phyloP scores from a whole-genome alignment of 805 yeast species.

The Pichia paraexigua region DNA sequence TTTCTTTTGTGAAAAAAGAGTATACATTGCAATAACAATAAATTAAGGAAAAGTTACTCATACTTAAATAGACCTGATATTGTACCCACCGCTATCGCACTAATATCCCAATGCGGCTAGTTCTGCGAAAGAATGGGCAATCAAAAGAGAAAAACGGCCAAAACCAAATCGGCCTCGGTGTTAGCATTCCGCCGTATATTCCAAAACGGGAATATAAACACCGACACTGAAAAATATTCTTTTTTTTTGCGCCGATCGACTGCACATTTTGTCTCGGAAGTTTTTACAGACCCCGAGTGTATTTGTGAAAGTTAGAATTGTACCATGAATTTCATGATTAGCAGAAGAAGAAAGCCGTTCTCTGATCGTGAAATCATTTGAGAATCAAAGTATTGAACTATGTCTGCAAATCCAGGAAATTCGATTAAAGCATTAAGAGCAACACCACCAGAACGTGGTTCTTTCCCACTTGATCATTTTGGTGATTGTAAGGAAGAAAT shows the following conservation, averaged over 20 bases:
- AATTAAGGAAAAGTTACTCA: not conserved
- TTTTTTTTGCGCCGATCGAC: not conserved
- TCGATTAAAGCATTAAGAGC: constrained; percentile 52
- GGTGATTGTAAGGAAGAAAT: constrained; percentile 76
- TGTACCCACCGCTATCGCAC: not conserved
- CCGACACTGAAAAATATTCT: not conserved
- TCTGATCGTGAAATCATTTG: not conserved
- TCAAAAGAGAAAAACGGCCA: no score
- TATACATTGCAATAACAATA: no score
- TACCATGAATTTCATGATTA: not conserved
- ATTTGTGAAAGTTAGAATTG: no score
- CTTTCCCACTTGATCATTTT: constrained; percentile 87
- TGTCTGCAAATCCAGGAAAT: constrained; percentile 41
- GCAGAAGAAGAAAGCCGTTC: not conserved
- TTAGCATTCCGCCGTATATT: not conserved
- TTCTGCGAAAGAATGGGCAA: not conserved
- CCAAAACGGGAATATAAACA: not conserved
- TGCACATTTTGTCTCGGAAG: not conserved
- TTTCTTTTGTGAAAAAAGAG: no score
- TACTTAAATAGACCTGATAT: not conserved
- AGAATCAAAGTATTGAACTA: constrained; percentile 1
- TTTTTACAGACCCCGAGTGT: not conserved
- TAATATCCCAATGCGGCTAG: not conserved
- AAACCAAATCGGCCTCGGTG: not conserved
- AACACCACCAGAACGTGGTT: constrained; percentile 93